Percentiles rank a stretch among this genome's conserved stretches.
phyloP scores from a whole-genome alignment of 495 filamentous ascomycete species.

The Penicillium argentinense region DNA sequence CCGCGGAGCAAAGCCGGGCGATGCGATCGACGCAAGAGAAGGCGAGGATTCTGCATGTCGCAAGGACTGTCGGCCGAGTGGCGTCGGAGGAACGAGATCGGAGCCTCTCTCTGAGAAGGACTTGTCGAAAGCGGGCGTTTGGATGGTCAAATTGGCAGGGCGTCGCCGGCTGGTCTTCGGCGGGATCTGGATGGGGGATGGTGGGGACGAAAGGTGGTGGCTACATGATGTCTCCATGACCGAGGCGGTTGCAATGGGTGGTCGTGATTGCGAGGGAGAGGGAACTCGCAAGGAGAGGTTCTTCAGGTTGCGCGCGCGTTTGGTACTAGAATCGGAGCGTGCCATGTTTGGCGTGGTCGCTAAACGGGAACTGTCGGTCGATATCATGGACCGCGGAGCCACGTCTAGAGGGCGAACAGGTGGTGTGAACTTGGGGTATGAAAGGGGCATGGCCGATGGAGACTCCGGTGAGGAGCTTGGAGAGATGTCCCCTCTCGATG shows the following conservation, averaged over 20 bases:
- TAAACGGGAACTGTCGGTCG: slow-evolving; percentile 24
- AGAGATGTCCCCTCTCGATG: slow-evolving; percentile 83
- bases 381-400: slow-evolving; percentile 16
- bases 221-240: slow-evolving; percentile 42
- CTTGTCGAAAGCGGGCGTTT: slow-evolving; percentile 56
- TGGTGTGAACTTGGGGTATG: slow-evolving; percentile 41
- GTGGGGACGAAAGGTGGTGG: slow-evolving; percentile 66
- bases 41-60: slow-evolving; percentile 71
- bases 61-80: slow-evolving; percentile 46
- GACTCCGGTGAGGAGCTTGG: slow-evolving; percentile 92
- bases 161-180: slow-evolving; percentile 67
- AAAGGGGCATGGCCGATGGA: slow-evolving; percentile 57
- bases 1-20: slow-evolving; percentile 56
- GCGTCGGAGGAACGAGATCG: slow-evolving; percentile 54
- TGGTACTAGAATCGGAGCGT: slow-evolving; percentile 59
- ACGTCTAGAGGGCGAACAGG: slow-evolving; percentile 30
- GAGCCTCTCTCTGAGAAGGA: slow-evolving; percentile 34
- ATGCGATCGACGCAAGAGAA: slow-evolving; percentile 56
- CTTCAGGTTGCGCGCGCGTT: slow-evolving; percentile 85
- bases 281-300: slow-evolving; percentile 87
- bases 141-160: slow-evolving; percentile 73
- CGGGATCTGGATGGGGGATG: slow-evolving; percentile 83
- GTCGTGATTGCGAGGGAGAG: slow-evolving; percentile 44
- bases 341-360: slow-evolving; percentile 39
- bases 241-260: slow-evolving; percentile 53